Percentiles rank a stretch among this genome's conserved stretches.
phyloP scores from a whole-genome alignment of 371 early-diverging fungal genomes.

The Mucor racemosus region DNA sequence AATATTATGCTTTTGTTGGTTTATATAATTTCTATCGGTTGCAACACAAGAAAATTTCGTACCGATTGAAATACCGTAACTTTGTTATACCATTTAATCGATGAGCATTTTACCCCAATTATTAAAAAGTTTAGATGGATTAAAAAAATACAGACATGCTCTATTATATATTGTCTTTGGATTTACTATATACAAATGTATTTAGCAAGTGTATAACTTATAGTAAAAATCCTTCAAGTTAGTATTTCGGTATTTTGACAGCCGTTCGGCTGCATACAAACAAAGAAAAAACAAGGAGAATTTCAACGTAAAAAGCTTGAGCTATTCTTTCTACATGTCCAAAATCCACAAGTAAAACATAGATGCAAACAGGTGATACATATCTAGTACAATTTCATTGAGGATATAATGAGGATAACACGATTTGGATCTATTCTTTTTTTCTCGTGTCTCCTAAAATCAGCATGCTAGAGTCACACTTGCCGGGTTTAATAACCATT shows the following conservation, averaged over 20 bases:
- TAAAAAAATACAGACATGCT: background rate
- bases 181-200: background rate
- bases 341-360: background rate
- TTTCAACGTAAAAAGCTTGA: background rate
- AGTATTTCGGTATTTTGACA: constrained; percentile 26
- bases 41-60: background rate
- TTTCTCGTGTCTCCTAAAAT: constrained; percentile 33
- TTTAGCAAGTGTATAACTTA: background rate
- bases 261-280: constrained; percentile 15
- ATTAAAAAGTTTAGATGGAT: background rate
- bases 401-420: constrained; percentile 26
- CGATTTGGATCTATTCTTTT: constrained; percentile 29
- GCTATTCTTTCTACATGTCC: background rate
- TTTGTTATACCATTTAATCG: background rate
- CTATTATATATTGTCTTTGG: background rate
- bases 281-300: background rate
- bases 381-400: background rate
- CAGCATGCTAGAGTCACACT: constrained; percentile 35
- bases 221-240: background rate
- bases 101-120: background rate
- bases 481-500: constrained; percentile 28
- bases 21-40: background rate
- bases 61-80: constrained; percentile 11
- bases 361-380: background rate
- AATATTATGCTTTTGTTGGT: background rate